A percentile compares a stretch with the other conserved stretches of the same genome.
phyloP scores from a whole-genome alignment of 2,329 filamentous ascomycete species.

The Hymenoscyphus linearis region DNA sequence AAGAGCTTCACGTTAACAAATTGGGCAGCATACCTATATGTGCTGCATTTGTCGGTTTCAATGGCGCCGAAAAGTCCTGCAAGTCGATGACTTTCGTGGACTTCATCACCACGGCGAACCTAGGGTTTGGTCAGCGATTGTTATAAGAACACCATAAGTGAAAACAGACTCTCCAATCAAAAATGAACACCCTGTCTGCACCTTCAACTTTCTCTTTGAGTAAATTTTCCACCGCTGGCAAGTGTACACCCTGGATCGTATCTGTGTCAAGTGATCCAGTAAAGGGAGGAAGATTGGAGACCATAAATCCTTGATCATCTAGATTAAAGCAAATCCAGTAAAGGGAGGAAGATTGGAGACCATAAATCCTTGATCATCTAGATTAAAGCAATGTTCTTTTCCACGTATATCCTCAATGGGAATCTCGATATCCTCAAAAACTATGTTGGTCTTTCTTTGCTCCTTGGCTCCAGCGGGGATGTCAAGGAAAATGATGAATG shows the following conservation, averaged over 20 bases:
- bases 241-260: neutral
- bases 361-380: slow-evolving; percentile 10
- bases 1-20: neutral
- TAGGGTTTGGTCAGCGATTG: neutral
- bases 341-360: neutral
- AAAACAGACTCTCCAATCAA: slow-evolving; percentile 6
- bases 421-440: slow-evolving; percentile 7
- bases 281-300: neutral
- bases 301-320: slow-evolving; percentile 10
- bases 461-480: slow-evolving; percentile 6
- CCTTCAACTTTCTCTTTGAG: slow-evolving; percentile 5
- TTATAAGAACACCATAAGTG: neutral
- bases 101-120: neutral
- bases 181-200: slow-evolving; percentile 4
- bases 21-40: neutral
- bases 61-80: neutral
- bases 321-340: neutral
- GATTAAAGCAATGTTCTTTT: neutral
- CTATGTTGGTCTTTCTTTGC: slow-evolving; percentile 10
- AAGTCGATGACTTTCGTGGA: neutral
- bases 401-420: slow-evolving; percentile 9
- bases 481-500: slow-evolving; percentile 10
- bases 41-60: neutral
- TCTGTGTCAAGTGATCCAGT: neutral
- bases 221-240: slow-evolving; percentile 1